Percentiles rank a stretch among this genome's conserved stretches.
Evolutionary conservation across 352 stramenopile genomes (phyloP).

Genomic region (Globisporangium perplexum): DNA sequence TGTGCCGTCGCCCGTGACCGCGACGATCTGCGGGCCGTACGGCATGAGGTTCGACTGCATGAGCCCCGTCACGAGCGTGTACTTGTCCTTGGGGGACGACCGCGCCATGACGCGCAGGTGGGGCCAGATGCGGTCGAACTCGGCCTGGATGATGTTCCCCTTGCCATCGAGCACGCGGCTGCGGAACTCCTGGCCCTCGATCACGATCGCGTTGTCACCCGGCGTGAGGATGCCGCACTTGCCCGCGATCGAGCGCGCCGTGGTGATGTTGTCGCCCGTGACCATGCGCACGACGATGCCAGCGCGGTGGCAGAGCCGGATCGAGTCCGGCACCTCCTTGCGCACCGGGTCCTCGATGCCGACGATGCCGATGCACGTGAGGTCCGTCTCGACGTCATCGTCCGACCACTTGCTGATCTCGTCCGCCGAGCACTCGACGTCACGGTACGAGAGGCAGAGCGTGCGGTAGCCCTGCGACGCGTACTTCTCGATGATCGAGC

Average conservation of each 20-base stretch:
- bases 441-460: slow-evolving; percentile 80
- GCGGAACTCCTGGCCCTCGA: slow-evolving; percentile 68
- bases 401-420: slow-evolving; percentile 67
- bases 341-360: slow-evolving; percentile 94
- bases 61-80: slow-evolving; percentile 94
- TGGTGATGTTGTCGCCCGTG: slow-evolving; percentile 98
- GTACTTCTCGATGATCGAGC: slow-evolving; percentile 38
- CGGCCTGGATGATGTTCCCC: slow-evolving; percentile 71
- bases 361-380: slow-evolving; percentile 88
- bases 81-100: slow-evolving; percentile 96
- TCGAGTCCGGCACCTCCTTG: slow-evolving; percentile 90
- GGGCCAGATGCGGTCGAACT: slow-evolving; percentile 93
- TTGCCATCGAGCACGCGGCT: slow-evolving; percentile 55
- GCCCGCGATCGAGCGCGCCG: slow-evolving; percentile 68
- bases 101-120: slow-evolving; percentile 87
- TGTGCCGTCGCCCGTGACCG: slow-evolving; percentile 95
- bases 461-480: slow-evolving; percentile 80
- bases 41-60: slow-evolving; percentile 76
- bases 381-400: slow-evolving; percentile 80
- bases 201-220: slow-evolving; percentile 50
- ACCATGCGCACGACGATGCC: slow-evolving; percentile 99
- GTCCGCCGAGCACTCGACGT: slow-evolving; percentile 57
- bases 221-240: slow-evolving; percentile 70
- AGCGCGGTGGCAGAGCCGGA: slow-evolving; percentile 90
- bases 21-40: slow-evolving; percentile 87